Conservation (phyloP, 176 grass and related monocot genomes). For the Aechmea fasciata region DNA sequence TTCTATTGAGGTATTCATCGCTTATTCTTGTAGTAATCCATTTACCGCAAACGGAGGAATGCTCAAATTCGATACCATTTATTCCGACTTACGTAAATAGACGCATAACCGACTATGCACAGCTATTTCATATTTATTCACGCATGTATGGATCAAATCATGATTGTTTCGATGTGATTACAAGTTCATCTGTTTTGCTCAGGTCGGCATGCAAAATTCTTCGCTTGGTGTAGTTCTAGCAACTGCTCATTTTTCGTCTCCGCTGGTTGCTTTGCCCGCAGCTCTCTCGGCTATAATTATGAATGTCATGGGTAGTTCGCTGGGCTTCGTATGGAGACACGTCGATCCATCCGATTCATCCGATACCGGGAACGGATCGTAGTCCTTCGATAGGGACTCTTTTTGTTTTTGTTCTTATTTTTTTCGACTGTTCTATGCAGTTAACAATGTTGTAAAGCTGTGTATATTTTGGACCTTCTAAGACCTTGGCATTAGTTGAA, state of each 20-base stretch:
- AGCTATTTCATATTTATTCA: too few species aligned
- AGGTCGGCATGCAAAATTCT: constrained; percentile 90
- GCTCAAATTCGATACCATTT: not conserved
- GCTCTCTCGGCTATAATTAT: constrained; percentile 74
- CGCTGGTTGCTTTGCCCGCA: constrained; percentile 54
- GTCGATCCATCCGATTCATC: constrained; percentile 27
- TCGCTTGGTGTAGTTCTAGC: constrained; percentile 68
- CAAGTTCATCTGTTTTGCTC: constrained; percentile 20
- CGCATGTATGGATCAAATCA: too few species aligned
- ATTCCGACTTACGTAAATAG: too few species aligned
- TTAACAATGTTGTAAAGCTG: too few species aligned
- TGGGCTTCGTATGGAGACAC: constrained; percentile 53
- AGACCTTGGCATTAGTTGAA: too few species aligned
- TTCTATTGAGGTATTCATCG: constrained; percentile 59
- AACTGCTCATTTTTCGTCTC: constrained; percentile 62
- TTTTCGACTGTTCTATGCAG: too few species aligned
- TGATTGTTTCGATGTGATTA: too few species aligned
- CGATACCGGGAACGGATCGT: constrained; percentile 11
- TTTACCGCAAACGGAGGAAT: not conserved
- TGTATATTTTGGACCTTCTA: too few species aligned
- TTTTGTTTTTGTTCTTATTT: too few species aligned
- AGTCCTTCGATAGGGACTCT: not conserved
- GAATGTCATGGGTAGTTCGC: constrained; percentile 78
- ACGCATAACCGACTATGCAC: too few species aligned
- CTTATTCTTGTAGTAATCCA: constrained; percentile 1